Conservation (phyloP, 2,329 filamentous ascomycete species). For the Cordyceps cateniannulata region DNA sequence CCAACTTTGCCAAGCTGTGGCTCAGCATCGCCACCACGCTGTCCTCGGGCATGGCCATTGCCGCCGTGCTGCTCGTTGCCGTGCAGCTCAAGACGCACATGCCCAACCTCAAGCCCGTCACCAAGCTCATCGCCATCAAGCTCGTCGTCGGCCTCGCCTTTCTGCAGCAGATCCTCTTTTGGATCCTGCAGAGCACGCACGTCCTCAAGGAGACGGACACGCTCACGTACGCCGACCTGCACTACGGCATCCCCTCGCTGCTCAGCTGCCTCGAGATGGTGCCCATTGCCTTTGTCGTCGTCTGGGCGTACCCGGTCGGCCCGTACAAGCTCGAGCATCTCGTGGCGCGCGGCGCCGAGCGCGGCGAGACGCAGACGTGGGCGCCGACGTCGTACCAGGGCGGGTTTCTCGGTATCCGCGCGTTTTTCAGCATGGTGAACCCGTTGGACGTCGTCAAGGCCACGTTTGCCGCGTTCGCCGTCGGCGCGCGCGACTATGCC, state of each 20-base stretch:
- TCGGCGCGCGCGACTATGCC: slow-evolving; percentile 2
- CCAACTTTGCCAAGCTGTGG: slow-evolving; percentile 26
- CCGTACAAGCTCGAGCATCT: slow-evolving; percentile 19
- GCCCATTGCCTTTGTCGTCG: slow-evolving; percentile 19
- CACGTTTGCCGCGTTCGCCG: slow-evolving; percentile 2
- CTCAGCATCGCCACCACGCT: slow-evolving; percentile 22
- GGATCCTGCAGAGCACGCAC: slow-evolving; percentile 18
- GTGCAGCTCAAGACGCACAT: slow-evolving; percentile 12
- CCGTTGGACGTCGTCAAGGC: slow-evolving; percentile 14
- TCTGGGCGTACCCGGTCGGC: slow-evolving; percentile 19
- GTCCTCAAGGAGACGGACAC: slow-evolving; percentile 16
- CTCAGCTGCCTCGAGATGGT: slow-evolving; percentile 22
- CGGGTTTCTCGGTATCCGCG: slow-evolving; percentile 17
- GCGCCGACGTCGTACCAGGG: slow-evolving; percentile 18
- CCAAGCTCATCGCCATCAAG: slow-evolving; percentile 14
- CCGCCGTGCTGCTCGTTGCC: slow-evolving; percentile 19
- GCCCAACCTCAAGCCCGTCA: slow-evolving; percentile 12
- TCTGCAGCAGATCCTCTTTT: slow-evolving; percentile 21
- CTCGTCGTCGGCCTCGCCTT: slow-evolving; percentile 21
- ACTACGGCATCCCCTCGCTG: slow-evolving; percentile 19
- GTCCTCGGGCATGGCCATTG: slow-evolving; percentile 20
- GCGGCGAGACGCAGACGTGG: slow-evolving; percentile 12
- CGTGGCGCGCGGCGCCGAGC: slow-evolving; percentile 4
- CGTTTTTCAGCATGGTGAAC: slow-evolving; percentile 14
- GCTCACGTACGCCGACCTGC: slow-evolving; percentile 19